Base-by-base conservation (phyloP, 2,329 filamentous ascomycete genomes). In the Colletotrichum tamarilloi region DNA sequence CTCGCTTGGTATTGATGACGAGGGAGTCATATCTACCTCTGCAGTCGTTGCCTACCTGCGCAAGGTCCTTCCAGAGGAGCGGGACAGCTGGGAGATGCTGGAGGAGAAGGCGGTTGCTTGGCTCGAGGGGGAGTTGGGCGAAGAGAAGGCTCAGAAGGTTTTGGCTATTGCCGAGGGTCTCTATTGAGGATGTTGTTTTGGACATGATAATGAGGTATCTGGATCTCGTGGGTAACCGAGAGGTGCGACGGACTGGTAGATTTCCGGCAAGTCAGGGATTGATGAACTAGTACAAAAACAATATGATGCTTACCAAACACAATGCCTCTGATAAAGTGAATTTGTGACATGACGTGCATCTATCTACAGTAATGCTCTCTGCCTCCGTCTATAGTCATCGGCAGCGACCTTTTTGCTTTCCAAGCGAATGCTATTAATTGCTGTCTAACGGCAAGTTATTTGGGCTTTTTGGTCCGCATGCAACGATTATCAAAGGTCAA, bases 41-140 rank as follows among this genome's bases (percentile, higher is more conserved):
- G 65, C 88, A 32, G 87, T 86, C 1, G 68, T 92, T 8, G 82
- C 80, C 1, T 89, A 82, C 72, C 79, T 93, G 74, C 85, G 89
- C 77, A 79, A 64, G 53, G 85, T 83, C 67, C 76, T 89, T 71
- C 76, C 46, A 0, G 80, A 75, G 0, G 83, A 89, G 63, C 81
- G 83, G 78, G 91, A 90, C 2, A 85, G 85, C 7, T 94, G 91
- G 91, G 91, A 92, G 74, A 83, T 93, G 84, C 81, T 93, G 52
- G 89, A 87, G 19, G 87, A 88, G 11, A 93, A 92, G 84, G 91
- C 89, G 0, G 84, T 82, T 77, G 77, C 59, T 0, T 92, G 89
- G 88, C 66, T 91, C 42, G 67, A 74, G 52, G 71, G 71, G 1
- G 58, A 68, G 30, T 4, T 72, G 9, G 71, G 56, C 1, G 55